Evolutionary conservation across 192 early-diverging fungal genomes (phyloP), one percentile per base, ranked within the genome.

Genomic region (Coemansia sp.): DNA sequence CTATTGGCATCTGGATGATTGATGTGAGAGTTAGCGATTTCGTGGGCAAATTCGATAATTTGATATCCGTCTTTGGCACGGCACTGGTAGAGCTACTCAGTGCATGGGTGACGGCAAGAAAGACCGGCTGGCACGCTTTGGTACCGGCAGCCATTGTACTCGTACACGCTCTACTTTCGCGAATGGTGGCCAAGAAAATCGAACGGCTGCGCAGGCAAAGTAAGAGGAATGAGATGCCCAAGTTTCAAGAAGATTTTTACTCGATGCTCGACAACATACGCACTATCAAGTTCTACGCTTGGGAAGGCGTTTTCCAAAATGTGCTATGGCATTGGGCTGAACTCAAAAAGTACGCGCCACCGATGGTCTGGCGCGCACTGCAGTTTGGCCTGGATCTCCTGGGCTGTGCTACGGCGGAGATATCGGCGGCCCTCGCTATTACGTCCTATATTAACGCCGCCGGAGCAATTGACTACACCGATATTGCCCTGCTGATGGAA

Each of bases 241-340:
- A 32, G 15, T 63, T 69, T 17, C 59, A 63, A 8, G 32, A 63
- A 0, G 17, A 67, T 6, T 66, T 63, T 27, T 42, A 57, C 11
- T 11, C 12, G 2, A 29, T 71, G 29, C 46, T 90, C 7, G 67
- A 79, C 27, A 79, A 87, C 8, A 86, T 90, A 25, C 84, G 85
- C 21, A 78, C 86, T 5, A 86, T 92, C 70, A 92, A 90, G 68
- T 87, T 87, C 53, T 90, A 88, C 60, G 87, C 86, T 14, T 90
- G 86, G 86, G 85, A 86, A 48, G 53, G 76, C 1, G 77, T 64
- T 10, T 72, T 74, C 19, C 72, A 23, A 31, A 62, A 27, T 25
- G 53, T 59, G 4, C 39, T 44, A 17, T 44, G 12, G 4, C 21
- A 2, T 6, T 36, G 59, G 3, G 10, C 53, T 23, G 73, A 80